Conservation (phyloP, 495 filamentous ascomycete species). For the Tetracladium marchalianum region DNA sequence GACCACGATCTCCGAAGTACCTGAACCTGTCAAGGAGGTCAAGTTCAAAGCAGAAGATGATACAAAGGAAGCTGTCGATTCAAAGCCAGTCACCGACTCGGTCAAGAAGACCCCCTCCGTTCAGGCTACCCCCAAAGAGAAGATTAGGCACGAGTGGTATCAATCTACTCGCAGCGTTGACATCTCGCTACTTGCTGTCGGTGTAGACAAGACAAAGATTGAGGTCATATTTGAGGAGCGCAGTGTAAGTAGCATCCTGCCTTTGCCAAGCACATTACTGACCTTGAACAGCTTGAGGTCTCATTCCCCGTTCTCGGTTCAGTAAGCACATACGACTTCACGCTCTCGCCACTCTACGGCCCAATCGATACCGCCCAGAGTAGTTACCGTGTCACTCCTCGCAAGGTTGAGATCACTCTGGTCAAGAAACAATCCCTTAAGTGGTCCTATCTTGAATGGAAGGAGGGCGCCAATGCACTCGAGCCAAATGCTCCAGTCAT, state of each 20-base stretch:
- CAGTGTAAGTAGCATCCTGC: conserved; percentile 5
- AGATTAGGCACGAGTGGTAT: conserved; percentile 75
- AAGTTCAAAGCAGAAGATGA: conserved; percentile 27
- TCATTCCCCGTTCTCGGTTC: conserved; percentile 53
- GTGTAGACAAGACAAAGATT: conserved; percentile 33
- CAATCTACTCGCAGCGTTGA: conserved; percentile 57
- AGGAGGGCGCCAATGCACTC: conserved; percentile 11
- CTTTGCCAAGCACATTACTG: conserved; percentile 7
- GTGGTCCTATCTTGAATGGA: conserved; percentile 62
- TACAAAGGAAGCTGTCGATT: conserved; percentile 1
- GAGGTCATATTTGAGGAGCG: conserved; percentile 14
- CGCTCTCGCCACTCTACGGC: conserved; percentile 61
- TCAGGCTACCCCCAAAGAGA: conserved; percentile 37
- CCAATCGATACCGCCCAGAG: conserved; percentile 50
- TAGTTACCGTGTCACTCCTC: conserved; percentile 54
- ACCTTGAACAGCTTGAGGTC: conserved; percentile 41
- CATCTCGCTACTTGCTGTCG: conserved; percentile 63
- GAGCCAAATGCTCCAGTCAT: conserved; percentile 3
- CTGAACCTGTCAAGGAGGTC: conserved; percentile 28
- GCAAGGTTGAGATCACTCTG: conserved; percentile 78
- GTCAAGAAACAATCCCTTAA: conserved; percentile 63
- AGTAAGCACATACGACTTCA: conserved; percentile 51
- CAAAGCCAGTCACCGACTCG: background rate
- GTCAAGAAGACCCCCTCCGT: background rate
- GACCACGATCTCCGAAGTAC: conserved; percentile 54